phyloP scores from a whole-genome alignment of 2,329 filamentous ascomycete genomes.

The Sclerotinia borealis region DNA sequence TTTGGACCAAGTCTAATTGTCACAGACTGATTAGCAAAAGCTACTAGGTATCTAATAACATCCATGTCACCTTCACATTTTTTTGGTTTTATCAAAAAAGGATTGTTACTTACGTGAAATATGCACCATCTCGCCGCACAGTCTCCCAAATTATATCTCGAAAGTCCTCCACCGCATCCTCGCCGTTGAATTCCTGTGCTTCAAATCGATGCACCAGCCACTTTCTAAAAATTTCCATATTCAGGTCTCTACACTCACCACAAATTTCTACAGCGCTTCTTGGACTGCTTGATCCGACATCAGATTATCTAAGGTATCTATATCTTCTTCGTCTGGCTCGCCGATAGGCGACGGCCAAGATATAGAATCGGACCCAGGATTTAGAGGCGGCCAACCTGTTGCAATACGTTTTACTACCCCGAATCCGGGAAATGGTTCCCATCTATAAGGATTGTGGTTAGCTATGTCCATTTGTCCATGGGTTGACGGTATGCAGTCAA shows the following conservation, averaged over 20 bases:
- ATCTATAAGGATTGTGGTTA: neutral
- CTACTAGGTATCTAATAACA: neutral
- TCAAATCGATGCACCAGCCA: neutral
- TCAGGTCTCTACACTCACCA: neutral
- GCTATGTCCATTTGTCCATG: neutral
- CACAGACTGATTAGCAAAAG: neutral
- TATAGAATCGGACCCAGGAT: neutral
- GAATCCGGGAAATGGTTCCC: neutral
- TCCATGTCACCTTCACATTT: neutral
- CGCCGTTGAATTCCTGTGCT: neutral
- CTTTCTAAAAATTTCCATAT: neutral
- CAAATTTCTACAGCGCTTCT: neutral
- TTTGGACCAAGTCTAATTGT: neutral
- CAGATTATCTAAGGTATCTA: neutral
- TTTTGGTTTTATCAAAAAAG: neutral
- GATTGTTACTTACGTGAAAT: neutral
- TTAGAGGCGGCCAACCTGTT: neutral
- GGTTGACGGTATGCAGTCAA: no score
- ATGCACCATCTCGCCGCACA: neutral
- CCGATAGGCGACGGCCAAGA: neutral
- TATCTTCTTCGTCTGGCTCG: neutral
- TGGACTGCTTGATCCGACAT: neutral
- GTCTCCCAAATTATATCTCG: neutral
- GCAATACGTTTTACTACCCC: neutral
- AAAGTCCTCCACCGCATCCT: neutral